Evolutionary conservation across 352 stramenopile species (phyloP), one percentile per base, ranked within the genome.

Genomic region (Pythium biforme): DNA sequence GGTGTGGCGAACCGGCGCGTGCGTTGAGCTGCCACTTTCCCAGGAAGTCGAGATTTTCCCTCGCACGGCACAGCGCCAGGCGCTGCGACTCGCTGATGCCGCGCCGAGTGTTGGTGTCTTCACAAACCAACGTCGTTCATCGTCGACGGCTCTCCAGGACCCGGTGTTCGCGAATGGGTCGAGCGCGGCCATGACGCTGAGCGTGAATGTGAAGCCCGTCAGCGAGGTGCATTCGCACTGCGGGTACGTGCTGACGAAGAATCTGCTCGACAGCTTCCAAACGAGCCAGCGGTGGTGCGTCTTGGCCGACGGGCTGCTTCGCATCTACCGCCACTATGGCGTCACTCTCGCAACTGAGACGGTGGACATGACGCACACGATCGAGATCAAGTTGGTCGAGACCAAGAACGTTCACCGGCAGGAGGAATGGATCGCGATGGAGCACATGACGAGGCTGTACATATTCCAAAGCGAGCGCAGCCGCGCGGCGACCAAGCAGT

Each of bases 281-380:
- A 73, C 77, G 14, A 88, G 73, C 50, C 66, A 72, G 40, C 82
- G 82, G n/a, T 91, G 82, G 82, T 91, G 82, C 45, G 82, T 89
- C 9, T 65, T 91, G 22, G 77, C 79, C 4, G 80, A 89, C 50
- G 75, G 79, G 27, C 54, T 78, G 33, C 59, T 89, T 31, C 76
- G 82, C 12, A 79, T 91, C 20, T 91, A 91, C 45, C 74, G 82
- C n/a, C 82, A 91, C 56, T 89, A 85, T 43, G 79, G 82, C 25
- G 78, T 91, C 10, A 89, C 78, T 9, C 62, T 89, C 15, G 76
- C 78, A 43, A 85, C 77, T 3, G 82, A 89, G 41, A 73, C 73
- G 1, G 60, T 91, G 0, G 75, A 86, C 31, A 82, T 89, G 77
- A 68, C 72, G 11, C 74, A 60, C 37, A 74, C 75, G n/a, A 74